phyloP scores from a whole-genome alignment of 140 eudicot species.

The Oenanthe javanica region DNA sequence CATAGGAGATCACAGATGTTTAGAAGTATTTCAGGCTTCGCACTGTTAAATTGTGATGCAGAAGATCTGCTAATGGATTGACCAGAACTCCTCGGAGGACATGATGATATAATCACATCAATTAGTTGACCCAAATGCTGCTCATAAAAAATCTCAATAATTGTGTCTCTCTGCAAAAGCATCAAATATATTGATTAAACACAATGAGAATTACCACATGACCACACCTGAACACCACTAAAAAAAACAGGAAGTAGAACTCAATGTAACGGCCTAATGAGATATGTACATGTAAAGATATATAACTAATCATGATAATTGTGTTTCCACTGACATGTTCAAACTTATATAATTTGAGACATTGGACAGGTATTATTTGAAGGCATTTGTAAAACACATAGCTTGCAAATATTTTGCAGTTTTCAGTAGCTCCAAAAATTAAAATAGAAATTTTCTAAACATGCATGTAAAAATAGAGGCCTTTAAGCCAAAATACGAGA shows the following conservation, averaged over 20 bases:
- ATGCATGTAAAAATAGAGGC: too few relatives aligned
- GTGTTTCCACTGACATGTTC: background rate
- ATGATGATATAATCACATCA: constrained; percentile 67
- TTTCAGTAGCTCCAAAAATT: background rate
- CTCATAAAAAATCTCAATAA: constrained; percentile 81
- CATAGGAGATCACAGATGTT: constrained; percentile 88
- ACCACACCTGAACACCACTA: background rate
- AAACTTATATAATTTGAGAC: background rate
- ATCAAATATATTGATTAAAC: constrained; percentile 11
- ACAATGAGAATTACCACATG: background rate
- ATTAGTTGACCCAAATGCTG: constrained; percentile 76
- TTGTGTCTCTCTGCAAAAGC: constrained; percentile 61
- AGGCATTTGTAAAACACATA: background rate
- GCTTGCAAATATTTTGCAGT: background rate
- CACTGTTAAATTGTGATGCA: constrained; percentile 22
- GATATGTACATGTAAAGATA: background rate
- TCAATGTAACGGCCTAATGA: background rate
- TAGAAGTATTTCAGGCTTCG: constrained; percentile 79
- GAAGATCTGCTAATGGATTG: constrained; percentile 22
- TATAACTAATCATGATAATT: background rate
- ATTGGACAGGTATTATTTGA: background rate
- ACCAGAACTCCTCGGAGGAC: constrained; percentile 30
- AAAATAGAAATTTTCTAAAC: background rate
- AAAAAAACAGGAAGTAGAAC: background rate
- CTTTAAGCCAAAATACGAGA: too few relatives aligned